These are phyloP conservation scores for Pinus albicaulis DNA, from an alignment of 75 land plant genomes.

Conservation along the genomic window DNA sequence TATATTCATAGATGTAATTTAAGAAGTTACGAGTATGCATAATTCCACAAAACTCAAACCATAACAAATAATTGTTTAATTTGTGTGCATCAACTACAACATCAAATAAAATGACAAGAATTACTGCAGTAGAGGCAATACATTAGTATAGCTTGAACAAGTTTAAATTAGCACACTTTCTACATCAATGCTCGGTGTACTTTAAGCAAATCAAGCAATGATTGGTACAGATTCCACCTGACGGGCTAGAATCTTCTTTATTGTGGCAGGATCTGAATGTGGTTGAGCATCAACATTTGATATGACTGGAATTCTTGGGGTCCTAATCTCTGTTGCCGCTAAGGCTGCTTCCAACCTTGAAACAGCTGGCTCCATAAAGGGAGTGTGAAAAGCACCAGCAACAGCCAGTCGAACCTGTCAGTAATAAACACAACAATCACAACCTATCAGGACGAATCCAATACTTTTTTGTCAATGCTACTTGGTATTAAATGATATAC, in stretches of 20 bases:
- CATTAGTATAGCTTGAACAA: neutral
- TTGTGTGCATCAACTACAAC: neutral
- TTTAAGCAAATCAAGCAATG: neutral
- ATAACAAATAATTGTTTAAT: neutral
- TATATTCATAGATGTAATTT: neutral
- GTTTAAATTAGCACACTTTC: neutral
- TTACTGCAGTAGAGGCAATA: neutral
- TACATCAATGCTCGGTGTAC: neutral
- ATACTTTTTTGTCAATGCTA: neutral
- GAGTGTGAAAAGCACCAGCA: conserved; percentile 98
- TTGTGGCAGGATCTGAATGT: conserved; percentile 85
- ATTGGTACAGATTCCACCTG: conserved; percentile 49
- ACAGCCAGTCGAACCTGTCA: conserved; percentile 91
- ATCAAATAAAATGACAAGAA: neutral
- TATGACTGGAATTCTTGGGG: conserved; percentile 96
- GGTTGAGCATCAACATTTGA: conserved; percentile 99
- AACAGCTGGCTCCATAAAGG: conserved; percentile 94
- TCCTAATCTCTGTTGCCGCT: conserved; percentile 72
- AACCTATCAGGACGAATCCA: neutral
- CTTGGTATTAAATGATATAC: neutral
- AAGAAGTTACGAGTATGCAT: neutral
- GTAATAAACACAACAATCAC: conserved; percentile 5
- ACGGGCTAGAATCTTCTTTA: conserved; percentile 86
- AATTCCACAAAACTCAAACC: neutral
- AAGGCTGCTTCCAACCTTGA: conserved; percentile 95